Base-by-base conservation (phyloP, 1,284 basidiomycete genomes). In the Ustilago loliicola region DNA sequence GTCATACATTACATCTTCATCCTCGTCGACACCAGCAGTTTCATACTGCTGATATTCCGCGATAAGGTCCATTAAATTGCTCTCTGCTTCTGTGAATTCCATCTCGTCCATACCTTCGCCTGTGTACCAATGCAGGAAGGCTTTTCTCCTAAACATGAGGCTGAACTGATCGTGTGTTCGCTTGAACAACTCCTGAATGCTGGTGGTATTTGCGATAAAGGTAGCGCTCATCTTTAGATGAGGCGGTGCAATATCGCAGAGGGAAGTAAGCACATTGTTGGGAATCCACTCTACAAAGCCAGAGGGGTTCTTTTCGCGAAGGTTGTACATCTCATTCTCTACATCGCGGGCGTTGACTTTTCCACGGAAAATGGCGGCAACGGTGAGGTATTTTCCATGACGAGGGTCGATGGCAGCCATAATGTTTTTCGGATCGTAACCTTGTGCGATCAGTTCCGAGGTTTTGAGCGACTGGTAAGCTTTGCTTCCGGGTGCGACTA, bases 361-460 rank as follows among this genome's bases (percentile, higher is more conserved):
- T 52, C 86, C 86, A 5, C 97, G 94, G 94, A 73, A 99, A 87
- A 97, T 92, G 79, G 95, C 95, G 34, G 95, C 95, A 76, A 98
- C 94, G 89, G 94, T 87, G 58, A 87, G 88, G 87, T 94, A 96
- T 80, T 94, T 67, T 82, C 97, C 96, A 85, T 97, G 93, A 30
- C 86, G 89, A 25, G 94, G 93, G 86, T 96, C 92, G 72, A 92
- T 93, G n/a, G 93, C 94, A 5, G 94, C 94, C 42, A 87, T 87
- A 59, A 83, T 82, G 79, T 82, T 80, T 47, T 77, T 83, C 50
- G 80, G 79, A 75, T 81, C 86, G 76, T 80, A 85, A 88, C 72
- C 73, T 50, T 80, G 77, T 32, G 69, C 53, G 34, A 80, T 77
- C n/a, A 86, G 53, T 56, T 83, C 80, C 11, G 85, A 65, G 36